Conservation (phyloP, 2,329 filamentous ascomycete genomes). For the Coniochaeta ligniaria region DNA sequence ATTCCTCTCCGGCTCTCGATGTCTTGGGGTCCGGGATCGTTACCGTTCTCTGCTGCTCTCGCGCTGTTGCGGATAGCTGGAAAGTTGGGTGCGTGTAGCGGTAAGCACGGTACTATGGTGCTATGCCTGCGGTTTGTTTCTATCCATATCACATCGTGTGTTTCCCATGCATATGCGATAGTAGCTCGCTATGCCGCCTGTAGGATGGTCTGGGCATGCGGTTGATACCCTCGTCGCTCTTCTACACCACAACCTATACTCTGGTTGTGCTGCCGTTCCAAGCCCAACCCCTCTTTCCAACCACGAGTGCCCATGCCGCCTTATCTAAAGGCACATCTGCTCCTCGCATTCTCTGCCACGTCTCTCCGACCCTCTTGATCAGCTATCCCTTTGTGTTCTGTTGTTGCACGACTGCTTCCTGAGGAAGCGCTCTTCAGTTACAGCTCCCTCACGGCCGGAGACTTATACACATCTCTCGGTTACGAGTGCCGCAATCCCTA, state of each 20-base stretch:
- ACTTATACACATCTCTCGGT: background rate
- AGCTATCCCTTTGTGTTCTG: background rate
- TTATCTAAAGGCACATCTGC: conserved; percentile 3
- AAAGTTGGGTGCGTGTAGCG: background rate
- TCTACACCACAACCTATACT: background rate
- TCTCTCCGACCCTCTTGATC: background rate
- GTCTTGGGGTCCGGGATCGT: background rate
- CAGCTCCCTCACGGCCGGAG: background rate
- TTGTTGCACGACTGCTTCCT: background rate
- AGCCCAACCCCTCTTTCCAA: conserved; percentile 3
- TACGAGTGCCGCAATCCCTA: background rate
- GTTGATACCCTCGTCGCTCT: background rate
- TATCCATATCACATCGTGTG: background rate
- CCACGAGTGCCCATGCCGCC: background rate
- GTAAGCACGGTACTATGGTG: background rate
- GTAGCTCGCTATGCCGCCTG: background rate
- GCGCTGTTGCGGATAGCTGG: background rate
- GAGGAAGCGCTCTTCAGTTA: background rate
- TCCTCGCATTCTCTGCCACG: background rate
- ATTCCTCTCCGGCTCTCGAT: background rate
- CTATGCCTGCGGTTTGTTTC: background rate
- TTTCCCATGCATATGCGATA: background rate
- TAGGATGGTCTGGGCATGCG: background rate
- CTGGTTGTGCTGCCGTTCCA: background rate
- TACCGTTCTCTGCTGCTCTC: background rate